phyloP scores from a whole-genome alignment of 2,329 filamentous ascomycete species.

The Teratosphaeria viscida region DNA sequence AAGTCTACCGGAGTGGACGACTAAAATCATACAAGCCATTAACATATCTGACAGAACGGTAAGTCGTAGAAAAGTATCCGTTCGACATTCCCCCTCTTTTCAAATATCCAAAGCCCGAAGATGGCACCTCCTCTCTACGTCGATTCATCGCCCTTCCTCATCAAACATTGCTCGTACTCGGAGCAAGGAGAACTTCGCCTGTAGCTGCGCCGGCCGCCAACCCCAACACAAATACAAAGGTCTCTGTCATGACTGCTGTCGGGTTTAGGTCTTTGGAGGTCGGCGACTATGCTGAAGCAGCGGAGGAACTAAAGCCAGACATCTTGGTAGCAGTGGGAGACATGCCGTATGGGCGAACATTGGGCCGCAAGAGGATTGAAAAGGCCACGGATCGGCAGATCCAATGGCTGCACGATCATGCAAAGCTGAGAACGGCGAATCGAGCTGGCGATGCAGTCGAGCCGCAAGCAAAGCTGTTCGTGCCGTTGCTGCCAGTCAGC shows the following conservation, averaged over 20 bases:
- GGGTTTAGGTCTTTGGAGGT: constrained; percentile 66
- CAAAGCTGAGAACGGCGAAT: constrained; percentile 26
- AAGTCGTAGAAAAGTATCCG: constrained; percentile 53
- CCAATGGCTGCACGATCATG: constrained; percentile 59
- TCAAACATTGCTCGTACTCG: constrained; percentile 58
- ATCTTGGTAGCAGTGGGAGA: constrained; percentile 72
- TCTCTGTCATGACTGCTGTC: constrained; percentile 75
- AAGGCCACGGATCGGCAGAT: constrained; percentile 84
- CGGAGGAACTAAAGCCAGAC: constrained; percentile 62
- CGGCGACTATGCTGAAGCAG: constrained; percentile 56
- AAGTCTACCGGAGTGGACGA: constrained; percentile 31
- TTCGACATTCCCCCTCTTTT: constrained; percentile 42
- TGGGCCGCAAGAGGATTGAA: constrained; percentile 53
- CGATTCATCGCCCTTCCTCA: constrained; percentile 64
- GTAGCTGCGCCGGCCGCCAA: constrained; percentile 55
- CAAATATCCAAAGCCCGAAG: constrained; percentile 20
- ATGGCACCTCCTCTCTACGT: constrained; percentile 51
- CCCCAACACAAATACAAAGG: constrained; percentile 45
- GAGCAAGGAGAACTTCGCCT: constrained; percentile 65
- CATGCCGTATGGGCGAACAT: constrained; percentile 45
- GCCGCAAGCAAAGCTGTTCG: constrained; percentile 45
- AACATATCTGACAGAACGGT: constrained; percentile 31
- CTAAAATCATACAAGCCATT: constrained; percentile 20
- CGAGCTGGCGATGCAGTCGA: neutral
- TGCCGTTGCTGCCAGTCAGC: constrained; percentile 62